phyloP scores from a whole-genome alignment of 768 basidiomycete species.

The Lentinus brumalis region DNA sequence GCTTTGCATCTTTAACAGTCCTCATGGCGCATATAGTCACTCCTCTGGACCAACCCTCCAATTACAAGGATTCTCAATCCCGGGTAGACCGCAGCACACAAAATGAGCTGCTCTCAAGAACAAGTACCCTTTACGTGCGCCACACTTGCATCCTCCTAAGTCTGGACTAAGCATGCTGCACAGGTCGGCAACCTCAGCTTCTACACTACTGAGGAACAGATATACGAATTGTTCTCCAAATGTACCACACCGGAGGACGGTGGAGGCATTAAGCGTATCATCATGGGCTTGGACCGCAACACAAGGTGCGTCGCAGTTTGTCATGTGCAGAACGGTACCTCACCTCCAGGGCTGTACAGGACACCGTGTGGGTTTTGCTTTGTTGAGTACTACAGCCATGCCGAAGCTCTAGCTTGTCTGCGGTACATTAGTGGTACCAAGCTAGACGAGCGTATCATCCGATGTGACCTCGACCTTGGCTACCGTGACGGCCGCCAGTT shows the following conservation, averaged over 20 bases:
- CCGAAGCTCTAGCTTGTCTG: slow-evolving; percentile 90
- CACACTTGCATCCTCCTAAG: slow-evolving; percentile 26
- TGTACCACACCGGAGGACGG: slow-evolving; percentile 85
- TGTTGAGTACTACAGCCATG: slow-evolving; percentile 94
- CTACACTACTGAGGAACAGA: slow-evolving; percentile 95
- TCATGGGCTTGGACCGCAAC: slow-evolving; percentile 93
- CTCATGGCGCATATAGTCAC: slow-evolving; percentile 84
- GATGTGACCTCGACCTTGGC: slow-evolving; percentile 95
- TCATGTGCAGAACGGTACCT: not conserved
- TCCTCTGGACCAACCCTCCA: slow-evolving; percentile 89
- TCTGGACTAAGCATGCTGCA: slow-evolving; percentile 16
- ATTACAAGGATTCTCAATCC: slow-evolving; percentile 93
- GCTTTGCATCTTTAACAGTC: slow-evolving; percentile 1
- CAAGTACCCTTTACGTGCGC: slow-evolving; percentile 89
- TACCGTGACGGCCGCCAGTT: slow-evolving; percentile 98
- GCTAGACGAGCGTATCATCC: slow-evolving; percentile 97
- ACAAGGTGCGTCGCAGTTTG: slow-evolving; percentile 57
- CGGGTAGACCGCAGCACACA: slow-evolving; percentile 79
- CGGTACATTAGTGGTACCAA: slow-evolving; percentile 97
- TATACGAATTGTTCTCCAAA: slow-evolving; percentile 91
- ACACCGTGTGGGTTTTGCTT: slow-evolving; percentile 96
- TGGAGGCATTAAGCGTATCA: slow-evolving; percentile 89
- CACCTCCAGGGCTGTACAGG: slow-evolving; percentile 37
- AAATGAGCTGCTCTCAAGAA: slow-evolving; percentile 77
- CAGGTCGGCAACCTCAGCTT: slow-evolving; percentile 93